Conservation (phyloP, 2,329 filamentous ascomycete species). For the Colletotrichum tropicicola region DNA sequence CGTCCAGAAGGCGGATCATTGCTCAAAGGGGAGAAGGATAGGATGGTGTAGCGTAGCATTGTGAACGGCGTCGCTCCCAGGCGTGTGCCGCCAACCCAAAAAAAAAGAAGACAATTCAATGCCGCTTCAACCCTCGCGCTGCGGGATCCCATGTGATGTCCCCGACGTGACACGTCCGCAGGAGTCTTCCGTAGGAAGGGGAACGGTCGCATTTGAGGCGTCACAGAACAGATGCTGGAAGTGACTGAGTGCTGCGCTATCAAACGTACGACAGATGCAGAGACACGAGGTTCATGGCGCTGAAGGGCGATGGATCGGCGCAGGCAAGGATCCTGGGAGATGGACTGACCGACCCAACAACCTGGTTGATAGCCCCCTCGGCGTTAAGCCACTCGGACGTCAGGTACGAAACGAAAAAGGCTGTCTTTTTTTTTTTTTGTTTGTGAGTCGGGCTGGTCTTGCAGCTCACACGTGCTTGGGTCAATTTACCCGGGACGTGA, state of each 20-base stretch:
- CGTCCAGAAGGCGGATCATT: conserved; percentile 6
- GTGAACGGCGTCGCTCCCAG: neutral
- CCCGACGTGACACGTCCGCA: neutral
- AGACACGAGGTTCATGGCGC: neutral
- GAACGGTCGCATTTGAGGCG: neutral
- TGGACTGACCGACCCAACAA: conserved; percentile 5
- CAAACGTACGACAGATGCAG: neutral
- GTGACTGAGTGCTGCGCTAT: neutral
- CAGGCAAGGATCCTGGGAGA: neutral
- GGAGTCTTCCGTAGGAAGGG: too few species aligned
- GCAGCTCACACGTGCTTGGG: too few species aligned
- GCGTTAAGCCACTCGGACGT: conserved; percentile 15
- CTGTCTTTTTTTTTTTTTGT: too few species aligned
- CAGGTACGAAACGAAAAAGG: neutral
- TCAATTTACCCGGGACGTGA: too few species aligned
- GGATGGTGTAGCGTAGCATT: conserved; percentile 16
- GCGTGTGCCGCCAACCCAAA: neutral
- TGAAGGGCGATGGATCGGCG: conserved; percentile 2
- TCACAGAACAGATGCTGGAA: neutral
- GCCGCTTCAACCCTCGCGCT: neutral
- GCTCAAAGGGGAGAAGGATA: neutral
- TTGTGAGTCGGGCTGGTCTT: neutral
- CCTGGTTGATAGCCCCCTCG: conserved; percentile 10
- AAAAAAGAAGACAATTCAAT: neutral
- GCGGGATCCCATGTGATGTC: neutral